Conservation (phyloP, 164 flowering plant species). For the Tetracentron sinense region DNA sequence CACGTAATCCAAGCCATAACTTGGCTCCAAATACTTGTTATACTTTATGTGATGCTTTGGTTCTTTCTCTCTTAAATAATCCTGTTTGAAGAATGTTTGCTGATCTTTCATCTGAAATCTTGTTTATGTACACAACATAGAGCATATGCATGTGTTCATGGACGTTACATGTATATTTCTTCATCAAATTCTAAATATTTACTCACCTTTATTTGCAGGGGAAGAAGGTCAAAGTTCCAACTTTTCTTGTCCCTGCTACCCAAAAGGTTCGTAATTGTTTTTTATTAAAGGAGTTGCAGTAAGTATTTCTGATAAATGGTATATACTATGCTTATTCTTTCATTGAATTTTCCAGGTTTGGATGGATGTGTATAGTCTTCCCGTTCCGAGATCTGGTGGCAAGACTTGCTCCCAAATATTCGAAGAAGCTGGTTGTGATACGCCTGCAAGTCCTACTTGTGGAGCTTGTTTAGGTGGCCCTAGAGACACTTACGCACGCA, state of each 20-base stretch:
- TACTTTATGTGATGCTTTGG: neutral
- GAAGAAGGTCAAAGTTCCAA: conserved; percentile 89
- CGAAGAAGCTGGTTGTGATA: conserved; percentile 99
- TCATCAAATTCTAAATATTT: neutral
- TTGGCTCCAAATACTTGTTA: neutral
- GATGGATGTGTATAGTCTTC: conserved; percentile 84
- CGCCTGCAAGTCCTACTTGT: conserved; percentile 93
- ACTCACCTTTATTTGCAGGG: conserved; percentile 45
- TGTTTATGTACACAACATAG: neutral
- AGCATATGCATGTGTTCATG: neutral
- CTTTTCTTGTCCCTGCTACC: conserved; percentile 95
- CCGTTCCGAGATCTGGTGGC: conserved; percentile 94
- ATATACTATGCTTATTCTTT: neutral
- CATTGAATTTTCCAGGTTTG: conserved; percentile 58
- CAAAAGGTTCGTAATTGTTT: conserved; percentile 68
- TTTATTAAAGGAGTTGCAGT: too few species aligned
- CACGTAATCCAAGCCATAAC: too few species aligned
- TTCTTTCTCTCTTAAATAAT: too few species aligned
- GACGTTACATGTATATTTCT: neutral
- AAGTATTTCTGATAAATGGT: neutral
- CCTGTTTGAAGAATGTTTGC: too few species aligned
- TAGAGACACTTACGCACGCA: conserved; percentile 94
- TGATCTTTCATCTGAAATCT: neutral
- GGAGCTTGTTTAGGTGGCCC: conserved; percentile 99
- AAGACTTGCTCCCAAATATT: conserved; percentile 98